Evolutionary conservation across 148 eudicot species (phyloP), one percentile per base, ranked within the genome.

Genomic region (Vaccinium vitisidaea): DNA sequence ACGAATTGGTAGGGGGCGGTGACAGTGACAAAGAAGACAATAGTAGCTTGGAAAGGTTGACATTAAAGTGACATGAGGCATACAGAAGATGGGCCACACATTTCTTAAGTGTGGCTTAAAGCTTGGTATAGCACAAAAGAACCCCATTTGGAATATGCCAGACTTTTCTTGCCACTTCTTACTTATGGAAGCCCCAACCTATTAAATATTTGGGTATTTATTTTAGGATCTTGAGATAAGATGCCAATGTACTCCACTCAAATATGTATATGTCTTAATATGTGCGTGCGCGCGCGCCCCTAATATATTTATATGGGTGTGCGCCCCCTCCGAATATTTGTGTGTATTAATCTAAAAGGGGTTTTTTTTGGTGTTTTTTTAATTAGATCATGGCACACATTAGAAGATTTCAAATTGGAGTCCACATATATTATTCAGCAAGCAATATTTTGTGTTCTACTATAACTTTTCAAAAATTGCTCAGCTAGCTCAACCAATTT

Each of bases 91-190:
- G 83, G 83, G 23, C 83, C 83, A 65, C 14, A 48, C 36, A 11
- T 81, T 63, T 58, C 4, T 19, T 1, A 16, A 55, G 8, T 30
- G 50, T 7, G 82, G 82, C 8, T 18, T 7, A 36, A 58, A 11
- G 46, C 6, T 58, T 32, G 73, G 23, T 56, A 14, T 23, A 36
- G 83, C 75, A 81, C 75, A 81, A 63, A 49, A 65, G 83, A 65
- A 81, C 74, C 83, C 83, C 16, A 65, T 48, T 81, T 48, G 83
- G 83, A 81, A 81, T 81, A 81, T 81, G 75, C 83, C 83, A 46
- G 67, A 58, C 83, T 59, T 80, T 81, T 43, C 65, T 61, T n/a
- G 39, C 80, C 80, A 23, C 21, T 1, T 23, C 36, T 27, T 77
- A 65, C 71, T 65, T 65, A 23, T 23, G 36, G 74, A 69, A 69